Conservation (phyloP, 805 yeast genomes). For the Grigorovia yakushimaensis region DNA sequence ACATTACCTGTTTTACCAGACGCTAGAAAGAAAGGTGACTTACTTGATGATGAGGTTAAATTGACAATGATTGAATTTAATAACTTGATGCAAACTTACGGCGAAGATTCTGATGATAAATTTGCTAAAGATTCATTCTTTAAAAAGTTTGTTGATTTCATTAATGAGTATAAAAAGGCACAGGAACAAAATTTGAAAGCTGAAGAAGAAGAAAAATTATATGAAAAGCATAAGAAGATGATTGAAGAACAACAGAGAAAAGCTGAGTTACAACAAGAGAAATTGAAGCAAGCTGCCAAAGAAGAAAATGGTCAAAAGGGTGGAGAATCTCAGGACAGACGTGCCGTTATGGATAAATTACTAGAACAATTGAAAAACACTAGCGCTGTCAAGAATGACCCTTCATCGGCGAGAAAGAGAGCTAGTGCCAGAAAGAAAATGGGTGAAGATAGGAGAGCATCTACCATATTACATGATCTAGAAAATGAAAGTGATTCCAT, state of each 20-base stretch:
- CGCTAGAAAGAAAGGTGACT: constrained; percentile 61
- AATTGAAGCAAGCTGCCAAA: constrained; percentile 5
- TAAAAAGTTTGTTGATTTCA: constrained; percentile 68
- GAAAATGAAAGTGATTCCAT: constrained; percentile 23
- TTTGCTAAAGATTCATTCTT: constrained; percentile 63
- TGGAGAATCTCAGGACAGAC: constrained; percentile 20
- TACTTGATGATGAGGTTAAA: constrained; percentile 53
- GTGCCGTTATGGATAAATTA: constrained; percentile 70
- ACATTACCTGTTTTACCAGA: constrained; percentile 61
- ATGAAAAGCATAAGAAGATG: constrained; percentile 66
- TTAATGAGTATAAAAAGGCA: constrained; percentile 70
- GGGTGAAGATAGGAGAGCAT: constrained; percentile 20
- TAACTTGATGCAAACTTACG: constrained; percentile 69
- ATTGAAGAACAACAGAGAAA: constrained; percentile 28
- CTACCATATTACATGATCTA: constrained; percentile 10
- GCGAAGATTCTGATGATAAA: constrained; percentile 76
- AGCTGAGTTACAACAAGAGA: constrained; percentile 14
- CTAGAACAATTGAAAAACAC: constrained; percentile 81
- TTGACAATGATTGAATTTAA: constrained; percentile 57
- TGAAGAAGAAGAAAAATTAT: constrained; percentile 72
- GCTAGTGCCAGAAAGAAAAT: constrained; percentile 64
- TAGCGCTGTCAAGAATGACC: constrained; percentile 68
- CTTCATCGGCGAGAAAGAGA: constrained; percentile 70
- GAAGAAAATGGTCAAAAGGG: constrained; percentile 4
- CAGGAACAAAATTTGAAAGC: constrained; percentile 64